Evolutionary conservation across 1,284 basidiomycete species (phyloP), one percentile per base, ranked within the genome.

Genomic region (Golubevia pallescens): DNA sequence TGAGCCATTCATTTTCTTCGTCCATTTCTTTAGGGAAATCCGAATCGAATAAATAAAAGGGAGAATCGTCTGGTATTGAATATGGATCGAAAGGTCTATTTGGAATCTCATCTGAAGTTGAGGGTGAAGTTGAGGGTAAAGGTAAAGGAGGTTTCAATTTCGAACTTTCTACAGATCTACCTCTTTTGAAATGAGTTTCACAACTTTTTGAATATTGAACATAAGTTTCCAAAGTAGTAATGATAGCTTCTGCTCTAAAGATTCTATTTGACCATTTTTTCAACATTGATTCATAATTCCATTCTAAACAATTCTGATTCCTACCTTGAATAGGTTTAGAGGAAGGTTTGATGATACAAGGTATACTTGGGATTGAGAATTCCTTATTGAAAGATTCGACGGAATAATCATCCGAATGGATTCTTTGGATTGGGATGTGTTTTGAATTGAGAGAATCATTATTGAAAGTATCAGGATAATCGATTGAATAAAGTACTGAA

Each of bases 1-100:
- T 72, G n/a, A 73, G 60, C 78, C 78, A 78, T 23, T 71, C 73
- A 24, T 75, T 61, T 8, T 66, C 38, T 14, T 24, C 3, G 13
- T 63, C 48, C 52, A 66, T 56, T 16, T 70, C 73, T 2, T 55
- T 21, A 20, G 80, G 71, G 20, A 81, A 72, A 14, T 70, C 60
- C 0, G 77, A 69, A 58, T 83, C 80, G 38, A 83, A 83, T 34
- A 81, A 67, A 60, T 83, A 83, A 67, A 70, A 80, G 3, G 79
- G 77, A 52, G 80, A 81, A 56, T 80, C 80, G 60, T 83, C 80
- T 0, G 79, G 79, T 1, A 81, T 70, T 8, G 69, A 61, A 38
- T 70, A 65, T 1, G 76, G 76, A 21, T 78, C 70, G 48, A 73
- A 72, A 2, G 71, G n/a, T 24, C 8, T 38, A 21, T 52, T 60